A percentile compares a stretch with the other conserved stretches of the same genome.
Conservation (phyloP, 441 rosid species). For the Jatropha multifida region DNA sequence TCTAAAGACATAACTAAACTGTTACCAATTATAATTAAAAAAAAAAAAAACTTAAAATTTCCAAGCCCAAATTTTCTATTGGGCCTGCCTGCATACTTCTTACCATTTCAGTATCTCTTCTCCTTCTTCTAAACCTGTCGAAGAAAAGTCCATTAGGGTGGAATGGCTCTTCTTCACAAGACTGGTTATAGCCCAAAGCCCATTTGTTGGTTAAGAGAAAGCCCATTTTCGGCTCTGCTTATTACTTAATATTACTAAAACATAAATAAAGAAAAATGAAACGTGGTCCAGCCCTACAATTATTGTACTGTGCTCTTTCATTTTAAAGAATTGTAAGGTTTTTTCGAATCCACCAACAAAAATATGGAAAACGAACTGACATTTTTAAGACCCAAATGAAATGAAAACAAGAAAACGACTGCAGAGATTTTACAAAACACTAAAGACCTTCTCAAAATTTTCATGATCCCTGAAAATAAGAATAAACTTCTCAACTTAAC, state of each 20-base stretch:
- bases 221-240: neutral
- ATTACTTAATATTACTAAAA: too few species aligned
- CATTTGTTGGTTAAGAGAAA: neutral
- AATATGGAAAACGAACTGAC: neutral
- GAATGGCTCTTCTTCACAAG: neutral
- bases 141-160: neutral
- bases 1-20: too few species aligned
- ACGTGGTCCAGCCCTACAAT: constrained; percentile 11
- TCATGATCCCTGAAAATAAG: neutral
- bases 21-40: too few species aligned
- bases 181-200: neutral
- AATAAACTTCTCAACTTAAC: too few species aligned
- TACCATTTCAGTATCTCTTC: too few species aligned
- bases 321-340: neutral
- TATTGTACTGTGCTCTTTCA: neutral
- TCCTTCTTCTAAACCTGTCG: too few species aligned
- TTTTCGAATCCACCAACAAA: neutral
- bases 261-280: too few species aligned
- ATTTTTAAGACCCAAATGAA: neutral
- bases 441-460: neutral
- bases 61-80: too few species aligned
- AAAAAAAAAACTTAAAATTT: too few species aligned
- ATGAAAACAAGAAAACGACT: neutral
- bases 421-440: neutral
- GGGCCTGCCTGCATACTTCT: too few species aligned